A percentile compares a stretch with the other conserved stretches of the same genome.
Evolutionary conservation across 495 filamentous ascomycete species (phyloP).

Genomic region (Penicillium coffeae): DNA sequence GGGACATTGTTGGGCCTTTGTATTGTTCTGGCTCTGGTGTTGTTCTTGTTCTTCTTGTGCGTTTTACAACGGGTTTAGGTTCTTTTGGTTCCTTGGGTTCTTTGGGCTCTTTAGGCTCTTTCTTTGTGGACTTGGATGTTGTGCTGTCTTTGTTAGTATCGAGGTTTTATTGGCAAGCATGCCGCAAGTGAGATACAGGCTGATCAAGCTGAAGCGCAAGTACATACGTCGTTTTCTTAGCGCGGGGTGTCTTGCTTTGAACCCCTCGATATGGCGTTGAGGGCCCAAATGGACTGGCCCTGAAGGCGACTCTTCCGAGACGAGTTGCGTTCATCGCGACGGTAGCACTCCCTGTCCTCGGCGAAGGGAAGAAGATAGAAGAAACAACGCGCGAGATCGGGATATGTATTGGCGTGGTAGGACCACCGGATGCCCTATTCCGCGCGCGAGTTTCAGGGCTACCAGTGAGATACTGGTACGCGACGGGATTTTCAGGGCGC

Average conservation of each 20-base stretch:
- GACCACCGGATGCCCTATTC: neutral
- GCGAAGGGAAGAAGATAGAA: neutral
- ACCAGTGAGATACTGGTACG: neutral
- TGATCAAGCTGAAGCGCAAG: no score
- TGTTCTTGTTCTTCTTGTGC: neutral
- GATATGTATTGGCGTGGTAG: neutral
- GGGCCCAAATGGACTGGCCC: conserved; percentile 5
- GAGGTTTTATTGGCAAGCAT: neutral
- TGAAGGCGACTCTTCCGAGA: conserved; percentile 7
- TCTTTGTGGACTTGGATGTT: conserved; percentile 6
- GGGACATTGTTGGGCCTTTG: conserved; percentile 23
- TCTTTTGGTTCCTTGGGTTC: conserved; percentile 1
- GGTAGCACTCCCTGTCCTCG: neutral
- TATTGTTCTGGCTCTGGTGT: conserved; percentile 4
- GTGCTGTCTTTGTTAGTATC: conserved; percentile 1
- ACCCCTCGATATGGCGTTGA: conserved; percentile 7
- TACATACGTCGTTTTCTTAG: conserved; percentile 14
- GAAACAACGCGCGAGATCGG: neutral
- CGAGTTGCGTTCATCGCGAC: conserved; percentile 14
- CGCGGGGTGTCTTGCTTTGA: conserved; percentile 17
- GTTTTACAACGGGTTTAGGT: neutral
- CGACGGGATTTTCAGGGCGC: neutral
- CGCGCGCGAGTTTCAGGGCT: neutral
- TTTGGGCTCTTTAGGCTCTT: conserved; percentile 1
- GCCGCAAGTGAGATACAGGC: no score